These are phyloP conservation scores for Rhynchospora pubera DNA, from an alignment of 176 grass and related monocot genomes.

Conservation along the genomic window DNA sequence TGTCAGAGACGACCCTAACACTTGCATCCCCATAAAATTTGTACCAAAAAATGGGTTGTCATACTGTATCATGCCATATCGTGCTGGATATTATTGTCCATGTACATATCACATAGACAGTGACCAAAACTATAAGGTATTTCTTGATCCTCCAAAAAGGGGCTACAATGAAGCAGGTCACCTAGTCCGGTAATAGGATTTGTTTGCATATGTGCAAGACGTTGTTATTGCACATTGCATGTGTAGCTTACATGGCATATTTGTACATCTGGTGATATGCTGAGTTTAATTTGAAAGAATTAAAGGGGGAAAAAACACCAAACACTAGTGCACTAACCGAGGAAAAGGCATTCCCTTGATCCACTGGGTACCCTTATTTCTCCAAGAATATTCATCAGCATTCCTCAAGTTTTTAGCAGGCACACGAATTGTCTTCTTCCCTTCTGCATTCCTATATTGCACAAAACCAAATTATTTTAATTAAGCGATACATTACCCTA, in stretches of 20 bases:
- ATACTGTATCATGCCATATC: neutral
- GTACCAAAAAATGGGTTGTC: neutral
- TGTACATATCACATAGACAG: neutral
- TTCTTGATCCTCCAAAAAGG: neutral
- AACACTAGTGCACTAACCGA: neutral
- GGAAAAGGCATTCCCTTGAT: constrained; percentile 10
- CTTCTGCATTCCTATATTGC: neutral
- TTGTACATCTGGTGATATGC: neutral
- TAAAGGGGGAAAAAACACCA: neutral
- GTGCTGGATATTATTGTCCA: neutral
- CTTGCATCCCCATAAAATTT: neutral
- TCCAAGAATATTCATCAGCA: constrained; percentile 18
- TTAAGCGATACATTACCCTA: neutral
- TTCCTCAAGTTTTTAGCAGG: neutral
- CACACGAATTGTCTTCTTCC: neutral
- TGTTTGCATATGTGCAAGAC: neutral
- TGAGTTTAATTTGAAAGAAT: neutral
- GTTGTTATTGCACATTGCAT: neutral
- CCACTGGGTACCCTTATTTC: constrained; percentile 10
- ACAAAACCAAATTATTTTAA: neutral
- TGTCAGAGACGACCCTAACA: neutral
- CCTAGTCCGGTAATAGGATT: neutral
- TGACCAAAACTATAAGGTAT: neutral
- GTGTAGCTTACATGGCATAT: neutral
- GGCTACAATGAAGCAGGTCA: neutral